phyloP scores from a whole-genome alignment of 1,284 basidiomycete species.

The Sutorius eximius region DNA sequence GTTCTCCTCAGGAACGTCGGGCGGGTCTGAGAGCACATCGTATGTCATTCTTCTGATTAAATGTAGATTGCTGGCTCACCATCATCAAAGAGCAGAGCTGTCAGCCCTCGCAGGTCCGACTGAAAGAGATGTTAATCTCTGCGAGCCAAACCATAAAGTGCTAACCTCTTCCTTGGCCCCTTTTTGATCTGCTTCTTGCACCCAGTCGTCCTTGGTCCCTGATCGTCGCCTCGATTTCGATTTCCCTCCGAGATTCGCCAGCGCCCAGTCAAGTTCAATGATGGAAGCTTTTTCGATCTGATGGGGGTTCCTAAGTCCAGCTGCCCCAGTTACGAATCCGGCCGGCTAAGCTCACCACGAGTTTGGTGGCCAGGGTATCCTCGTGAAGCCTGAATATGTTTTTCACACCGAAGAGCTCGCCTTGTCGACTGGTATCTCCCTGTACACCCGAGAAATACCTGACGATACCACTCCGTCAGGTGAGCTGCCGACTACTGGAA shows the following conservation, averaged over 20 bases:
- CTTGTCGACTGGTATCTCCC: conserved; percentile 68
- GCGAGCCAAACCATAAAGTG: neutral
- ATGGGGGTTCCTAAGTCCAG: neutral
- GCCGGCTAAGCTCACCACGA: conserved; percentile 48
- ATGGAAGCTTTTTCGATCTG: conserved; percentile 77
- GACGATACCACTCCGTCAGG: neutral
- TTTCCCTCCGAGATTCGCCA: conserved; percentile 59
- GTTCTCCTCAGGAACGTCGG: conserved; percentile 37
- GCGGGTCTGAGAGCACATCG: conserved; percentile 31
- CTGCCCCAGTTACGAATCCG: neutral
- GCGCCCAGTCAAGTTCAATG: conserved; percentile 74
- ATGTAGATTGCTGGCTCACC: conserved; percentile 37
- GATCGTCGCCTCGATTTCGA: conserved; percentile 40
- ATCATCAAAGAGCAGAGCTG: conserved; percentile 68
- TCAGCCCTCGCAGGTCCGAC: conserved; percentile 61
- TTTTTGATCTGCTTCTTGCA: conserved; percentile 53
- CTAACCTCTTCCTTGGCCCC: conserved; percentile 53
- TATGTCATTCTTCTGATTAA: neutral
- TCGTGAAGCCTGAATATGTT: conserved; percentile 85
- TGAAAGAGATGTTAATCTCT: conserved; percentile 25
- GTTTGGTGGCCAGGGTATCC: conserved; percentile 68
- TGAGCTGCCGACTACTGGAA: neutral
- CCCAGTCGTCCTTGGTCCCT: conserved; percentile 41
- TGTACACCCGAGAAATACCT: conserved; percentile 84
- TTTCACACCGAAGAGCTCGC: conserved; percentile 79